Conservation (phyloP, 768 basidiomycete genomes). For the Artomyces pyxidatus region DNA sequence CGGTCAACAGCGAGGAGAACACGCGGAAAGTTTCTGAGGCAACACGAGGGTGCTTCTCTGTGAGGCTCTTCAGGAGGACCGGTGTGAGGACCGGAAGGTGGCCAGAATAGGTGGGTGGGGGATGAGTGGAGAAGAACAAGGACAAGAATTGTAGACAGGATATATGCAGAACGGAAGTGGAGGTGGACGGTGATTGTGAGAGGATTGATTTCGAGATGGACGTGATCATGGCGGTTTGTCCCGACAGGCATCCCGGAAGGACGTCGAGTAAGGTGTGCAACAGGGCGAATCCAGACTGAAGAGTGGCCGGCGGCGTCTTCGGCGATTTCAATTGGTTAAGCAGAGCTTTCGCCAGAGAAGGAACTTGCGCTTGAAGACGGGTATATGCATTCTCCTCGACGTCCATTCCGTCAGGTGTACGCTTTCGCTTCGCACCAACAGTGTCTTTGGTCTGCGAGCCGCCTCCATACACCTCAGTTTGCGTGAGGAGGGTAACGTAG, state of each 20-base stretch:
- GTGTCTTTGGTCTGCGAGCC: constrained; percentile 44
- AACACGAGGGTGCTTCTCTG: constrained; percentile 83
- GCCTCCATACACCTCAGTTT: constrained; percentile 76
- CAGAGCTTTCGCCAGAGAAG: constrained; percentile 69
- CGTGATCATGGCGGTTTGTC: constrained; percentile 56
- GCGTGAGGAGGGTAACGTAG: constrained; percentile 72
- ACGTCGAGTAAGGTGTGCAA: constrained; percentile 70
- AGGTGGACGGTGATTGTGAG: constrained; percentile 60
- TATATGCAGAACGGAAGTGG: constrained; percentile 75
- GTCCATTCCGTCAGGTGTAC: constrained; percentile 67
- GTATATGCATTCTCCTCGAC: constrained; percentile 66
- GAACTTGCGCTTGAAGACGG: constrained; percentile 69
- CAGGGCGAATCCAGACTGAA: constrained; percentile 82
- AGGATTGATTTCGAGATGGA: constrained; percentile 58
- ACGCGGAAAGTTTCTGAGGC: constrained; percentile 83
- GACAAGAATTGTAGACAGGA: constrained; percentile 81
- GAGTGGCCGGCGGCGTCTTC: constrained; percentile 67
- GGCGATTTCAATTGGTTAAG: constrained; percentile 78
- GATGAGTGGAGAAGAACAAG: constrained; percentile 71
- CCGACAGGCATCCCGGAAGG: constrained; percentile 74
- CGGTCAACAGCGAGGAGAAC: constrained; percentile 74
- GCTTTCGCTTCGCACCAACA: constrained; percentile 63
- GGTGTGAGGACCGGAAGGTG: constrained; percentile 65
- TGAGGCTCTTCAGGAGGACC: constrained; percentile 63
- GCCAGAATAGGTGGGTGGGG: constrained; percentile 46